These are phyloP conservation scores for Echria macrotheca DNA, from an alignment of 495 filamentous ascomycete species.

Conservation along the genomic window DNA sequence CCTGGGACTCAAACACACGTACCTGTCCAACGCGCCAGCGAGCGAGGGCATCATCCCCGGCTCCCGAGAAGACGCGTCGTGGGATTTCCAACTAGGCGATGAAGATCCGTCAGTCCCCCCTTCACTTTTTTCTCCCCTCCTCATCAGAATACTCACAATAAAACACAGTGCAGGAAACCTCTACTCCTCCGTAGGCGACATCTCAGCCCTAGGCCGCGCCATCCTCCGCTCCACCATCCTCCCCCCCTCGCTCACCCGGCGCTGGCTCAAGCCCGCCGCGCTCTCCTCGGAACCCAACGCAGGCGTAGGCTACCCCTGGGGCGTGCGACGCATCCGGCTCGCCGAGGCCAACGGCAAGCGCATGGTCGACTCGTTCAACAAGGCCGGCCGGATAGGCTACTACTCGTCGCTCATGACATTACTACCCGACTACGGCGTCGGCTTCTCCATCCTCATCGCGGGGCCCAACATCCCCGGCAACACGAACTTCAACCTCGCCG, in stretches of 20 bases:
- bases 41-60: conserved; percentile 31
- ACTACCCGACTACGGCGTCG: conserved; percentile 49
- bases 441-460: conserved; percentile 32
- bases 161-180: conserved; percentile 47
- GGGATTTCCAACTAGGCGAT: conserved; percentile 38
- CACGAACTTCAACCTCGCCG: conserved; percentile 42
- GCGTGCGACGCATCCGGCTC: conserved; percentile 40
- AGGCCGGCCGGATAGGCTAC: conserved; percentile 43
- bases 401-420: conserved; percentile 45
- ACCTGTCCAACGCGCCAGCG: conserved; percentile 28
- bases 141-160: neutral
- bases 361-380: conserved; percentile 48
- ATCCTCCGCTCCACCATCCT: conserved; percentile 50
- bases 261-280: conserved; percentile 53
- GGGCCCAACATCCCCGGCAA: conserved; percentile 43
- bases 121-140: neutral
- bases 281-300: conserved; percentile 43
- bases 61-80: conserved; percentile 12
- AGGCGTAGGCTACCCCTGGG: conserved; percentile 54
- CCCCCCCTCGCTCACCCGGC: conserved; percentile 37
- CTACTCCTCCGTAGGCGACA: conserved; percentile 49
- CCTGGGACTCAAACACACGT: conserved; percentile 32
- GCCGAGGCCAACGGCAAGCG: conserved; percentile 36
- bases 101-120: conserved; percentile 29
- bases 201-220: conserved; percentile 47